phyloP scores from a whole-genome alignment of 495 filamentous ascomycete species.

The Schizothecium vesticola region DNA sequence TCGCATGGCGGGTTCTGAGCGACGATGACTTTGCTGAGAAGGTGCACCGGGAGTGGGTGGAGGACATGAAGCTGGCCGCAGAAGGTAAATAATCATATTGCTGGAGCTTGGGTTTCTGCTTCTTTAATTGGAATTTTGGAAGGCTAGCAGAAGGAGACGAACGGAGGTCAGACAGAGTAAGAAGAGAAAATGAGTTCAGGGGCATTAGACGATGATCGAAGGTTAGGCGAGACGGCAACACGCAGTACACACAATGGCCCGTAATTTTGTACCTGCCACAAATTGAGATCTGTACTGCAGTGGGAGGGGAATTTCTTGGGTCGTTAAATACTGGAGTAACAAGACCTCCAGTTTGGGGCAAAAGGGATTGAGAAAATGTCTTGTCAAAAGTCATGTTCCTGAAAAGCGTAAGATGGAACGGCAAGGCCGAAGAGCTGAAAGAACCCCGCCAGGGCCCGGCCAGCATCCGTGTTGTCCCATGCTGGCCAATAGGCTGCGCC shows the following conservation, averaged over 20 bases:
- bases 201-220: not conserved
- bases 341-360: too few species aligned
- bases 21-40: slow-evolving; percentile 43
- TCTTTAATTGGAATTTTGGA: not conserved
- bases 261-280: not conserved
- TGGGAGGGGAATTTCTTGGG: not conserved
- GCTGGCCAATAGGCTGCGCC: not conserved
- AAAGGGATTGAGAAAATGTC: not conserved
- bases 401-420: not conserved
- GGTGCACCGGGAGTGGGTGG: slow-evolving; percentile 37
- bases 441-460: not conserved
- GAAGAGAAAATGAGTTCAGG: not conserved
- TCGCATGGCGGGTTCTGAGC: slow-evolving; percentile 43
- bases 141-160: not conserved
- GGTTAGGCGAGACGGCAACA: not conserved
- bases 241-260: not conserved
- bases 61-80: slow-evolving; percentile 28
- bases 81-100: not conserved
- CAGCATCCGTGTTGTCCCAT: not conserved
- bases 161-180: not conserved
- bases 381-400: not conserved
- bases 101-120: not conserved
- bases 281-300: not conserved
- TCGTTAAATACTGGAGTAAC: too few species aligned
- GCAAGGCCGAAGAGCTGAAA: not conserved